Base-by-base conservation (phyloP, 164 flowering plant species). In the Brasenia schreberi region DNA sequence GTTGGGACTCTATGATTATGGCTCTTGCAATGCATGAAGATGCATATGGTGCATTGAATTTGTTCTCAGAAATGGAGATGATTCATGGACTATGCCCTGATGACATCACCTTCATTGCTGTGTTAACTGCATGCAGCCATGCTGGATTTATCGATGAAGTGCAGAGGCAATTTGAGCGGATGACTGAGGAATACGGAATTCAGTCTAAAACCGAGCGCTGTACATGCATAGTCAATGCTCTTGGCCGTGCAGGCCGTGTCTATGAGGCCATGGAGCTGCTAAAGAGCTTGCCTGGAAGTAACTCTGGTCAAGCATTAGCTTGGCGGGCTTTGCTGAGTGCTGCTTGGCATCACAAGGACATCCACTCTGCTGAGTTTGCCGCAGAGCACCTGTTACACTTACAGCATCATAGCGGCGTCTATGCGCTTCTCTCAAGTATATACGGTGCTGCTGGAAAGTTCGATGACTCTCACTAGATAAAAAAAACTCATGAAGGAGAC, bases 301-400 rank as follows among this genome's bases (percentile, higher is more conserved):
- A 81, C 43, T 77, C 77, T 7, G 84, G 77, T 19, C 81, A 83
- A 70, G 88, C 88, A 42, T 64, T 82, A 19, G 82, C 84, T 66
- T 85, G 88, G 90, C 82, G 90, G 65, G 85, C 93, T 18, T 73
- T 87, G n/a, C 74, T 87, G 19, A 81, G 79, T 67, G 79, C 84
- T 65, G 81, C 82, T 61, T 80, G 83, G 60, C 73, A 74, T 45
- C 74, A 78, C 16, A 73, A 83, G 59, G 67, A 81, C 60, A 42
- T 71, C 5, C 62, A 63, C 14, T 17, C 80, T 59, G 88, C 87
- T 6, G 82, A 81, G 68, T 66, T 72, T 67, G 87, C 81, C 18
- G 87, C 84, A 16, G 72, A 83, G 77, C 77, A 63, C 66, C 74
- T 87, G 9, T 27, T 77, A 43, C 70, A 64, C 63, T 68, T 84